Percentiles rank a stretch among this genome's conserved stretches.
These are phyloP conservation scores for Hypsizygus ulmarius DNA, from an alignment of 1,284 basidiomycete genomes.

Conservation along the genomic window DNA sequence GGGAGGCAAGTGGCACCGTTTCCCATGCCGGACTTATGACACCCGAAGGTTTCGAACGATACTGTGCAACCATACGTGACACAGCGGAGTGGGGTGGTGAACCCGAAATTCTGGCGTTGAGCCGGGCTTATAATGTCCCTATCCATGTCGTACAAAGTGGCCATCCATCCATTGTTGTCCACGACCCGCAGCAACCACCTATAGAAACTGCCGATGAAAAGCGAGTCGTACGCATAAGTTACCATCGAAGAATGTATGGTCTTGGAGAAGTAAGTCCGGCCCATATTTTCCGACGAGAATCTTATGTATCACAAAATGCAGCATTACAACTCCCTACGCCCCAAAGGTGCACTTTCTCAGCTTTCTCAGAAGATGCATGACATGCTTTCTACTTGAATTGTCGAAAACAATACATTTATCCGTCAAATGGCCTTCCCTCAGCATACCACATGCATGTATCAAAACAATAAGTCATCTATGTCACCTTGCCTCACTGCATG, in stretches of 20 bases:
- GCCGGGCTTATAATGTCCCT: conserved; percentile 79
- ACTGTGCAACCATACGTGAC: conserved; percentile 79
- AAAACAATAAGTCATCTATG: conserved; percentile 57
- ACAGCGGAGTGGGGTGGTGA: conserved; percentile 97
- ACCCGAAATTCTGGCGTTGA: conserved; percentile 92
- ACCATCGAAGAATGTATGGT: conserved; percentile 90
- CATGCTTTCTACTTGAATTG: conserved; percentile 16
- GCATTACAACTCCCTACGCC: conserved; percentile 87
- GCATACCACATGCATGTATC: conserved; percentile 3
- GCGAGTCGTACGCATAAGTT: conserved; percentile 74
- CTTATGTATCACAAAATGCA: conserved; percentile 30
- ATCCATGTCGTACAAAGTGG: conserved; percentile 92
- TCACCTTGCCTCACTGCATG: conserved; percentile 35
- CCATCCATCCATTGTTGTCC: conserved; percentile 79
- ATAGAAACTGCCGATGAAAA: conserved; percentile 37
- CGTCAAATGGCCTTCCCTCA: not conserved
- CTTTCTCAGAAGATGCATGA: conserved; percentile 34
- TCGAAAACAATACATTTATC: not conserved
- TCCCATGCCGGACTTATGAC: conserved; percentile 74
- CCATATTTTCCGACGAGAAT: not conserved
- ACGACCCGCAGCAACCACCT: conserved; percentile 50
- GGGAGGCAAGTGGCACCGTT: conserved; percentile 57
- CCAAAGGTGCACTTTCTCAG: conserved; percentile 41
- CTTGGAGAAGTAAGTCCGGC: conserved; percentile 77
- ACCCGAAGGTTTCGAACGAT: conserved; percentile 65